A percentile compares a stretch with the other conserved stretches of the same genome.
These are phyloP conservation scores for Orbilia quercus DNA, from an alignment of 2,329 filamentous ascomycete species.

Conservation along the genomic window DNA sequence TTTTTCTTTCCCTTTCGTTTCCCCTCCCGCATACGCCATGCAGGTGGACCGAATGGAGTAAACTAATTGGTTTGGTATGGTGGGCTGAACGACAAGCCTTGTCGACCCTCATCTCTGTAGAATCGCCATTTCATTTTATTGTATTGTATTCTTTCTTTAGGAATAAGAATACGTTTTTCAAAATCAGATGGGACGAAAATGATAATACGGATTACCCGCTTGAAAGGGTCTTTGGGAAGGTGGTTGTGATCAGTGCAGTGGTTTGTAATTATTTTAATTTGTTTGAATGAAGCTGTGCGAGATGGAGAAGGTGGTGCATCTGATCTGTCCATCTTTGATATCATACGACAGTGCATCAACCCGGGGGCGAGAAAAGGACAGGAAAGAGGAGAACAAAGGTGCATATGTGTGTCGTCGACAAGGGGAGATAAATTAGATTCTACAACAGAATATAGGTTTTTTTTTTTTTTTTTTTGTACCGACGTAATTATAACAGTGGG, in stretches of 20 bases:
- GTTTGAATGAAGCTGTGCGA: too few species aligned
- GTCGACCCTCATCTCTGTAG: background rate
- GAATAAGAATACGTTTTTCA: constrained; percentile 4
- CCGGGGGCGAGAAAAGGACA: background rate
- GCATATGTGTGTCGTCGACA: constrained; percentile 15
- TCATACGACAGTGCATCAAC: constrained; percentile 23
- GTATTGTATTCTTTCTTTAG: too few species aligned
- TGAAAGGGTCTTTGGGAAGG: constrained; percentile 14
- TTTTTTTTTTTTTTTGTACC: too few species aligned
- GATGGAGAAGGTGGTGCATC: too few species aligned
- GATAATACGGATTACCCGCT: background rate
- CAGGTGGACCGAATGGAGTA: constrained; percentile 55
- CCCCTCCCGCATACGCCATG: constrained; percentile 50
- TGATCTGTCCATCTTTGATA: constrained; percentile 18
- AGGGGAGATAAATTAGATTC: constrained; percentile 6
- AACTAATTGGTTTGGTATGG: constrained; percentile 54
- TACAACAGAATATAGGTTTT: too few species aligned
- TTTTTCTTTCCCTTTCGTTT: too few species aligned
- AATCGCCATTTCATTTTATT: too few species aligned
- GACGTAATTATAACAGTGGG: too few species aligned
- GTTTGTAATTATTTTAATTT: too few species aligned
- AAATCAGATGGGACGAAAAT: background rate
- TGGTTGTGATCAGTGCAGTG: too few species aligned
- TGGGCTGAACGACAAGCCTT: constrained; percentile 22
- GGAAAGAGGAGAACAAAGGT: background rate